Evolutionary conservation across 2,329 filamentous ascomycete species (phyloP).

Genomic region (Trichophyton equinum): DNA sequence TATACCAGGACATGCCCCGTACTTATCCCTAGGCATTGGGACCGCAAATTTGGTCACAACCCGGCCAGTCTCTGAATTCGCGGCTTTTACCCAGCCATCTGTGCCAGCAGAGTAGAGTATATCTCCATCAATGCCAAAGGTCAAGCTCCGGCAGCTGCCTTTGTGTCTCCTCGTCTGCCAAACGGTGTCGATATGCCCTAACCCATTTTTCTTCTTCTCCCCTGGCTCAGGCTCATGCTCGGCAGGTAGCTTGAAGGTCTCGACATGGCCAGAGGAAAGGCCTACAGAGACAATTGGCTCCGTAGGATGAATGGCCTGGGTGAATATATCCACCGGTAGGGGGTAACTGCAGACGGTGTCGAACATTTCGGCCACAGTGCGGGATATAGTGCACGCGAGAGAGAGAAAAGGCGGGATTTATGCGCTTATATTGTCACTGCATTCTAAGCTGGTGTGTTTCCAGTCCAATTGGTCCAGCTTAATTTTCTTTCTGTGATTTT

Average conservation of each 20-base stretch:
- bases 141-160: slow-evolving; percentile 75
- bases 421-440: background rate
- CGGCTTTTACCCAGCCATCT: slow-evolving; percentile 52
- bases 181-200: slow-evolving; percentile 62
- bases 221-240: slow-evolving; percentile 37
- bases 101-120: slow-evolving; percentile 50
- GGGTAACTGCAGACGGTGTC: slow-evolving; percentile 87
- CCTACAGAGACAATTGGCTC: slow-evolving; percentile 79
- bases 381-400: background rate
- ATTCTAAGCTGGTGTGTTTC: background rate
- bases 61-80: slow-evolving; percentile 45
- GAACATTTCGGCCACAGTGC: slow-evolving; percentile 48
- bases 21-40: slow-evolving; percentile 40
- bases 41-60: slow-evolving; percentile 75
- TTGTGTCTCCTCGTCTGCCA: slow-evolving; percentile 89
- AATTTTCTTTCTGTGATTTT: too few species aligned
- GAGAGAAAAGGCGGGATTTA: background rate
- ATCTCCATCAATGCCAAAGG: slow-evolving; percentile 65
- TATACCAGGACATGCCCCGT: slow-evolving; percentile 14
- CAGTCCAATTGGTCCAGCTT: background rate
- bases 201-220: slow-evolving; percentile 45
- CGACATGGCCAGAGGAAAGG: slow-evolving; percentile 70
- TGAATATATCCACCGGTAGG: slow-evolving; percentile 73
- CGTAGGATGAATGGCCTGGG: slow-evolving; percentile 72
- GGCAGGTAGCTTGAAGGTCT: slow-evolving; percentile 64